Conservation (phyloP, 1,284 basidiomycete species). For the Cerioporus squamosus region DNA sequence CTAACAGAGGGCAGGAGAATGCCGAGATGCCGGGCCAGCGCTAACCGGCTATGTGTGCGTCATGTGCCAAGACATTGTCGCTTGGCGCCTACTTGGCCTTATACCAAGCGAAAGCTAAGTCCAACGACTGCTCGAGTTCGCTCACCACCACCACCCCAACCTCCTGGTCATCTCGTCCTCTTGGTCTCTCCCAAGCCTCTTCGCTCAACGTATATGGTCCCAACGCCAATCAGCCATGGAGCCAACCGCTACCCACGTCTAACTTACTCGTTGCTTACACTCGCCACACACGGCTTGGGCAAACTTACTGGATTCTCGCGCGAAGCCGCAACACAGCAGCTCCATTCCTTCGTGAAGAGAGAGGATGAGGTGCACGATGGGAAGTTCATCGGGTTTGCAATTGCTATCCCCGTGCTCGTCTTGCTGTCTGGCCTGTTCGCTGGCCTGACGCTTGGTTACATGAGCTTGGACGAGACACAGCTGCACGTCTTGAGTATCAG, state of each 20-base stretch:
- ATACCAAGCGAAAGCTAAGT: not conserved
- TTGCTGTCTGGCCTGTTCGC: slow-evolving; percentile 67
- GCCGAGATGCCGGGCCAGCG: not conserved
- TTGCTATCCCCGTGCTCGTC: slow-evolving; percentile 62
- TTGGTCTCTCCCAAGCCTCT: slow-evolving; percentile 1
- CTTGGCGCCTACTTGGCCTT: not conserved
- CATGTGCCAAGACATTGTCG: not conserved
- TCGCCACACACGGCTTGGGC: slow-evolving; percentile 23
- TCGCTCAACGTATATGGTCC: slow-evolving; percentile 19
- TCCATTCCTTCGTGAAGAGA: slow-evolving; percentile 24
- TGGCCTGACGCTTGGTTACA: slow-evolving; percentile 84
- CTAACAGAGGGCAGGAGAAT: no score
- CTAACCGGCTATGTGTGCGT: not conserved
- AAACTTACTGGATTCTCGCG: slow-evolving; percentile 16
- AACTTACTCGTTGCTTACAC: slow-evolving; percentile 21
- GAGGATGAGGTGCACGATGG: slow-evolving; percentile 10
- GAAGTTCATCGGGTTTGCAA: slow-evolving; percentile 47
- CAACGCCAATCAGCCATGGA: slow-evolving; percentile 18
- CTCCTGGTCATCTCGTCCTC: not conserved
- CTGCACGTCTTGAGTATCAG: slow-evolving; percentile 85
- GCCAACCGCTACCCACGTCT: slow-evolving; percentile 21
- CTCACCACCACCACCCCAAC: not conserved
- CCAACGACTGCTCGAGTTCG: not conserved
- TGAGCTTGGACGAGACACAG: slow-evolving; percentile 93
- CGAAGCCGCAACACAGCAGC: slow-evolving; percentile 7